Evolutionary conservation across 495 filamentous ascomycete genomes (phyloP).

Genomic region (Penicillium silybi): DNA sequence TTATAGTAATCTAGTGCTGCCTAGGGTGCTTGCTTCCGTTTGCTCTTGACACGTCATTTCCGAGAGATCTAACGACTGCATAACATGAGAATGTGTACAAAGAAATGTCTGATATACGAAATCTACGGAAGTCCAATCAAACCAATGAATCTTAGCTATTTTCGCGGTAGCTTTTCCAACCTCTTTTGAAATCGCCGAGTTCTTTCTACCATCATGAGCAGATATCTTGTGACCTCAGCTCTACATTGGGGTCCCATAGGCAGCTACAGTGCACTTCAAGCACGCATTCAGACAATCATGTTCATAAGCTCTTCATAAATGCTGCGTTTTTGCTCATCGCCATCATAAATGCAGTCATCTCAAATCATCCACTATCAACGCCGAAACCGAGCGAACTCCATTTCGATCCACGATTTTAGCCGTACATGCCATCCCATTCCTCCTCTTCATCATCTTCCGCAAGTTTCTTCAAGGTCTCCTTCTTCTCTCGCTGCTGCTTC

Average conservation of each 20-base stretch:
- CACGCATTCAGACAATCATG: background rate
- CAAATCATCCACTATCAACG: constrained; percentile 1
- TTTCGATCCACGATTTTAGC: constrained; percentile 30
- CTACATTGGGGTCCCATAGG: no score
- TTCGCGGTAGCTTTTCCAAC: background rate
- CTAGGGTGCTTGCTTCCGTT: background rate
- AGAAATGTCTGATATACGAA: background rate
- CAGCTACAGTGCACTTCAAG: no score
- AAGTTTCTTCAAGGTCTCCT: constrained; percentile 47
- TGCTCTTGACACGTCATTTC: background rate
- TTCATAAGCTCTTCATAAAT: background rate
- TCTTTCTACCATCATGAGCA: no score
- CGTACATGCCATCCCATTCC: constrained; percentile 74
- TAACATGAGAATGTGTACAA: constrained; percentile 1
- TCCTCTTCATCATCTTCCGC: constrained; percentile 61
- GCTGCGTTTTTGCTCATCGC: background rate
- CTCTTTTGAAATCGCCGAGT: background rate
- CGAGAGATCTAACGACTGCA: background rate
- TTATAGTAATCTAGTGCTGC: background rate
- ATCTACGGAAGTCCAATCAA: background rate
- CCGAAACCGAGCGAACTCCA: background rate
- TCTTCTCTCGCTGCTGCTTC: constrained; percentile 65
- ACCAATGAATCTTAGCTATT: background rate
- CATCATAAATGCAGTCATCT: constrained; percentile 9
- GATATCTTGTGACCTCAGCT: no score